phyloP scores from a whole-genome alignment of 305 asterid species.

The Fraxinus albicans region DNA sequence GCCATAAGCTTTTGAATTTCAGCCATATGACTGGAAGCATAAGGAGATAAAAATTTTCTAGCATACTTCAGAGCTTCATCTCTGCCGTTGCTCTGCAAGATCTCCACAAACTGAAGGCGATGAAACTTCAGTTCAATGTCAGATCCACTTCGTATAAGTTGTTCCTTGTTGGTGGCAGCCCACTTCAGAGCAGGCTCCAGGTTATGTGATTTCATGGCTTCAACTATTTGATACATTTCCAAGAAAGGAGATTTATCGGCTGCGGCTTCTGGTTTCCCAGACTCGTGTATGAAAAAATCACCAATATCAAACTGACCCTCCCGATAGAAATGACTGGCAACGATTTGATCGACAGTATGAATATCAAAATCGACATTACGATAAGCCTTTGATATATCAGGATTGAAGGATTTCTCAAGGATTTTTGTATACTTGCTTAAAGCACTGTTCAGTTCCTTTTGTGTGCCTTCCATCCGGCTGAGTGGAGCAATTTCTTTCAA shows the following conservation, averaged over 20 bases:
- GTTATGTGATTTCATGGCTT: conserved; percentile 66
- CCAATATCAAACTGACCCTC: conserved; percentile 84
- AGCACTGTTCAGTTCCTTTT: conserved; percentile 72
- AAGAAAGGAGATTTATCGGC: conserved; percentile 53
- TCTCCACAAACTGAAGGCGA: conserved; percentile 75
- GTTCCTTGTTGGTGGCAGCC: conserved; percentile 63
- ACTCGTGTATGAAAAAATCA: conserved; percentile 62
- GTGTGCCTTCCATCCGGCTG: conserved; percentile 72
- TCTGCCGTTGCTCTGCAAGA: conserved; percentile 60
- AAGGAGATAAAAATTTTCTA: conserved; percentile 55
- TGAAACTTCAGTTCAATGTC: conserved; percentile 81
- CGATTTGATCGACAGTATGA: conserved; percentile 66
- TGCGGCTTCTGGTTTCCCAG: conserved; percentile 51
- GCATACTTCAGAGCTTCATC: conserved; percentile 76
- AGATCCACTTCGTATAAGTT: conserved; percentile 56
- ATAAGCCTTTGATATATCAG: conserved; percentile 89
- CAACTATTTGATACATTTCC: conserved; percentile 73
- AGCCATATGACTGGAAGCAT: conserved; percentile 57
- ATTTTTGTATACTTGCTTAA: conserved; percentile 81
- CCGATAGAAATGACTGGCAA: conserved; percentile 82
- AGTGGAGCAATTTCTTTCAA: conserved; percentile 70
- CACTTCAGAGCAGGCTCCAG: conserved; percentile 77
- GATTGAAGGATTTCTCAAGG: conserved; percentile 74
- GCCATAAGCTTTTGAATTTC: conserved; percentile 87
- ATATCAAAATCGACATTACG: conserved; percentile 71